phyloP scores from a whole-genome alignment of 768 basidiomycete species.

The Lyophyllum semitale region DNA sequence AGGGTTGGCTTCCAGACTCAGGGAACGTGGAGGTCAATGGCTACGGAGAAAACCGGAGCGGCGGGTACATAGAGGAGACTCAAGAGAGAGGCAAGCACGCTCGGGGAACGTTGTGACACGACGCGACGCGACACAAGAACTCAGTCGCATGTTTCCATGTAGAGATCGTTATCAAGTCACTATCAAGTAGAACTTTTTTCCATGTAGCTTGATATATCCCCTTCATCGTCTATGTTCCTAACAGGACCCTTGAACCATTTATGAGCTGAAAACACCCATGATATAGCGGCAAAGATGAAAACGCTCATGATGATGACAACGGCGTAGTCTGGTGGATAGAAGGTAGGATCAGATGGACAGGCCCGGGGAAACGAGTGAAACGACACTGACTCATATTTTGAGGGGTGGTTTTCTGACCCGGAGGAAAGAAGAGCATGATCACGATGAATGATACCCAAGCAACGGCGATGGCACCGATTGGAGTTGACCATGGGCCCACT shows the following conservation, averaged over 20 bases:
- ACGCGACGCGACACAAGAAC: too few species aligned
- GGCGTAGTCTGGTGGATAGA: conserved; percentile 56
- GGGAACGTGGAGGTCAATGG: too few species aligned
- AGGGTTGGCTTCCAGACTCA: too few species aligned
- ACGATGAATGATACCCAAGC: conserved; percentile 68
- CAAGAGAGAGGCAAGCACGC: too few species aligned
- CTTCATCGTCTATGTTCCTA: neutral
- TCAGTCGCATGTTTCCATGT: too few species aligned
- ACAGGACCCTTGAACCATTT: conserved; percentile 57
- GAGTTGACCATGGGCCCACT: conserved; percentile 60
- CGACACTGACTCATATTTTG: conserved; percentile 56
- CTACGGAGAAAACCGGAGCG: too few species aligned
- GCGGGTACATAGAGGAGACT: too few species aligned
- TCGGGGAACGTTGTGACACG: too few species aligned
- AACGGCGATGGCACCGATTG: conserved; percentile 61
- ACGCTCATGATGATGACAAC: conserved; percentile 67
- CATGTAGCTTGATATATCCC: too few species aligned
- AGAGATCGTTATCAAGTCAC: too few species aligned
- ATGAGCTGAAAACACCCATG: conserved; percentile 67
- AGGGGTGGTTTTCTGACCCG: conserved; percentile 36
- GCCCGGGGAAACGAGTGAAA: neutral
- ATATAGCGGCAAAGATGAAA: conserved; percentile 62
- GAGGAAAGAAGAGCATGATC: conserved; percentile 54
- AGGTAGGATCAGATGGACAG: conserved; percentile 6
- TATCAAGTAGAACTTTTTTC: too few species aligned